A percentile compares a stretch with the other conserved stretches of the same genome.
These are phyloP conservation scores for Colletotrichum noveboracense DNA, from an alignment of 2,329 filamentous ascomycete genomes.

Conservation along the genomic window DNA sequence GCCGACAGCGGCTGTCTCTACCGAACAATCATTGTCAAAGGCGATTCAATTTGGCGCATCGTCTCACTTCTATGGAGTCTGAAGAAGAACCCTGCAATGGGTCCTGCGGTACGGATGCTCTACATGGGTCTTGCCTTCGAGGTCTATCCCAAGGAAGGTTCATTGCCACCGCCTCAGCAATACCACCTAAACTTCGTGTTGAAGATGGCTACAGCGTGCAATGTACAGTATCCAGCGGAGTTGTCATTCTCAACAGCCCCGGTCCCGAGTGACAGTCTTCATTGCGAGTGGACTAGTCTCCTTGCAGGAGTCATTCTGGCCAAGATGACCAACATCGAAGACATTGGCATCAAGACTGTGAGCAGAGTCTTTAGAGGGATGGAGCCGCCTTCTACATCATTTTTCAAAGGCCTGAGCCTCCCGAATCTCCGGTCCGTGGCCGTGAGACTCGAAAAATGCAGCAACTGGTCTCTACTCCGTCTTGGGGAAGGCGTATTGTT, in stretches of 20 bases:
- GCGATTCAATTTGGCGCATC: background rate
- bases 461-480: background rate
- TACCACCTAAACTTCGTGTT: background rate
- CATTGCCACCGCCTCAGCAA: background rate
- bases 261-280: background rate
- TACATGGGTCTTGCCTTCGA: background rate
- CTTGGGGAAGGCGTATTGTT: rapidly evolving
- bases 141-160: background rate
- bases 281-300: background rate
- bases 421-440: background rate
- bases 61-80: background rate
- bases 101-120: background rate
- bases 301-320: background rate
- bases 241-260: background rate
- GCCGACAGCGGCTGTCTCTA: background rate
- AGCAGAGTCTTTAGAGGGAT: background rate
- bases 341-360: background rate
- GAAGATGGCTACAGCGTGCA: background rate
- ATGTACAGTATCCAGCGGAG: background rate
- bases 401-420: background rate
- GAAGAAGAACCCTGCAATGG: background rate
- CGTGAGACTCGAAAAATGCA: background rate
- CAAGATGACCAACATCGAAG: background rate
- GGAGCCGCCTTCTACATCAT: background rate
- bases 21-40: background rate